Conservation (phyloP, 805 yeast species). For the Saccharomyces eubayanus region DNA sequence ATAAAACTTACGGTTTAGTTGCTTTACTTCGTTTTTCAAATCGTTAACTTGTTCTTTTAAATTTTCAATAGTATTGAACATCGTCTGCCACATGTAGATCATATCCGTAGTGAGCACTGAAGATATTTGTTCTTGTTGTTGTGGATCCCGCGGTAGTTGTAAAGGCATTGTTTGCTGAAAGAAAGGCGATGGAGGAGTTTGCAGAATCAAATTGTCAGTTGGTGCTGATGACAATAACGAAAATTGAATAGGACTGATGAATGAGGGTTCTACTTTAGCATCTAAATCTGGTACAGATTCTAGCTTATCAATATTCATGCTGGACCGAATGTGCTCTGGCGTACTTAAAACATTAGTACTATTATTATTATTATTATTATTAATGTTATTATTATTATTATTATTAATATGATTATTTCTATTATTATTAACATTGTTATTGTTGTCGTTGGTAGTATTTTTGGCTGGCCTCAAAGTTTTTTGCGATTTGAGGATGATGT, state of each 20-base stretch:
- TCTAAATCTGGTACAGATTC: neutral
- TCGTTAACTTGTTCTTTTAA: slow-evolving; percentile 13
- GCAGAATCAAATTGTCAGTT: neutral
- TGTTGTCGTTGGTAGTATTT: neutral
- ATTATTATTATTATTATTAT: neutral
- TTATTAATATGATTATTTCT: neutral
- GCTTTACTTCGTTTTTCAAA: slow-evolving; percentile 7
- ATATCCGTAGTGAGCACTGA: slow-evolving; percentile 5
- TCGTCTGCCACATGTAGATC: slow-evolving; percentile 7
- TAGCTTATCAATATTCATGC: neutral
- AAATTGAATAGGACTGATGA: neutral
- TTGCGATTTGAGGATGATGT: slow-evolving; percentile 11
- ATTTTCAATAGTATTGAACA: slow-evolving; percentile 8
- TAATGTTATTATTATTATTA: neutral
- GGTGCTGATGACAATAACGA: neutral
- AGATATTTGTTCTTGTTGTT: slow-evolving; percentile 1
- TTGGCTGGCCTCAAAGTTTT: neutral
- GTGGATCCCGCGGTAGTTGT: slow-evolving; percentile 2
- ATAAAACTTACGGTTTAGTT: slow-evolving; percentile 5
- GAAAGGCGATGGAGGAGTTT: neutral
- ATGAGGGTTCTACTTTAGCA: neutral
- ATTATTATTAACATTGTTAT: neutral
- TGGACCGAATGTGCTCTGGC: neutral
- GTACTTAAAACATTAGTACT: neutral
- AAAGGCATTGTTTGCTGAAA: neutral